Evolutionary conservation across 2,329 filamentous ascomycete genomes (phyloP), one percentile per base, ranked within the genome.

Genomic region (Talaromyces albobiverticillius): DNA sequence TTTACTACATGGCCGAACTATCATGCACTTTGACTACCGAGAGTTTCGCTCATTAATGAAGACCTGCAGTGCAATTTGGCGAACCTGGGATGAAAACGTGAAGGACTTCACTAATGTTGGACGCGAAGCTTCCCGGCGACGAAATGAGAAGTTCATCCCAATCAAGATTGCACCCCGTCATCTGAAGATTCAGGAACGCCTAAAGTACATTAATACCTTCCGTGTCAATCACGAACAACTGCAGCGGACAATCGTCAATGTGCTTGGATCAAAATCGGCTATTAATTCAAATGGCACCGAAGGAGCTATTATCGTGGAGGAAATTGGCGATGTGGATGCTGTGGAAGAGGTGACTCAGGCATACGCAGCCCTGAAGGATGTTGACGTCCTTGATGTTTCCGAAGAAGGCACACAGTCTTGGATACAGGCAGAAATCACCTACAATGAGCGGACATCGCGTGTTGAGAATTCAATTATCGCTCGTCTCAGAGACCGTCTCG

Each of bases 381-480:
- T 99, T 8, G 92, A 99, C 70, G 83, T 99, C 23, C 81, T 99
- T 38, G 93, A 99, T 71, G 91, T 96, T 4, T 89, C 92, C 4
- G 82, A 85, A 0, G 90, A 95, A 70, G 94, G 94, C 49, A 97
- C 94, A 31, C 85, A 91, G 59, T 82, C 87, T 57, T 99, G 95
- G 90, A 90, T 91, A 36, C 88, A 92, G 64, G 94, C 93, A 14
- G 94, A 99, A 74, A 90, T 93, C 61, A 87, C 89, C 36, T 99
- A 99, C 79, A 97, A 96, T 62, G 95, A 99, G 71, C 88, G 95
- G 36, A 99, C 95, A 9, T 93, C 94, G 16, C 85, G 94, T 57
- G 94, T 99, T 4, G 94, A 99, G 71, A 99, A 99, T 73, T 96
- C 94, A 3, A 99, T 99, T 71, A 99, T 99, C 69, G 91, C 94